Evolutionary conservation across 2,329 filamentous ascomycete genomes (phyloP), one percentile per base, ranked within the genome.

Genomic region (Blastomyces gilchristii): DNA sequence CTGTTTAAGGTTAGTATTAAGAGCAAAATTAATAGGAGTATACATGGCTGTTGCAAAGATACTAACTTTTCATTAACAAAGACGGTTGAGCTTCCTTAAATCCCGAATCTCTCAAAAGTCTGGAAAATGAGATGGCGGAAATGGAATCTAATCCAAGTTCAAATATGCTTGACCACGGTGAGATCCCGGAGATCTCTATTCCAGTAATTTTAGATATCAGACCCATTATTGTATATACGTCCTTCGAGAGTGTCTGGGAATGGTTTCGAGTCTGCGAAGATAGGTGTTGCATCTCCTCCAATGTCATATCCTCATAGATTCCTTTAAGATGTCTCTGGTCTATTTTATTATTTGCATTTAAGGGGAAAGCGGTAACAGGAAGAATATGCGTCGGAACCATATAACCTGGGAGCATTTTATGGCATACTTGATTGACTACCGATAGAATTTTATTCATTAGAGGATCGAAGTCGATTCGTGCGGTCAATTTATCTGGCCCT

Each of bases 311-410:
- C 11, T 82, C 75, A 69, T 93, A 96, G 0, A 95, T 75, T 0
- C 76, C 74, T 63, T 83, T 87, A 2, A 97, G 76, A 45, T 81
- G 79, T 69, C 88, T 93, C 7, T 82, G 80, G 69, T 97, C 91
- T 0, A 88, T 87, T 72, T 97, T 97, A 75, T 96, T 96, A 73
- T 96, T 97, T 7, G 89, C 79, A 0, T 90, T 95, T 0, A 97
- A 79, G 0, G 92, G 92, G 62, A 97, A 85, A 8, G 78, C 81
- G 0, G 85, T 82, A 8, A 96, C 76, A 3, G 83, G 83, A 31
- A 96, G 78, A 64, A 95, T 85, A 70, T 94, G 90, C 0, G 90
- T 92, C 0, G 92, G 93, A 1, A 97, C 84, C 92, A 97, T 97
- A 72, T 97, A 97, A 0, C 82, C 83, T 0, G 92, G 89, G 2